Evolutionary conservation across 305 asterid species (phyloP).

Genomic region (Rubia tinctorum): DNA sequence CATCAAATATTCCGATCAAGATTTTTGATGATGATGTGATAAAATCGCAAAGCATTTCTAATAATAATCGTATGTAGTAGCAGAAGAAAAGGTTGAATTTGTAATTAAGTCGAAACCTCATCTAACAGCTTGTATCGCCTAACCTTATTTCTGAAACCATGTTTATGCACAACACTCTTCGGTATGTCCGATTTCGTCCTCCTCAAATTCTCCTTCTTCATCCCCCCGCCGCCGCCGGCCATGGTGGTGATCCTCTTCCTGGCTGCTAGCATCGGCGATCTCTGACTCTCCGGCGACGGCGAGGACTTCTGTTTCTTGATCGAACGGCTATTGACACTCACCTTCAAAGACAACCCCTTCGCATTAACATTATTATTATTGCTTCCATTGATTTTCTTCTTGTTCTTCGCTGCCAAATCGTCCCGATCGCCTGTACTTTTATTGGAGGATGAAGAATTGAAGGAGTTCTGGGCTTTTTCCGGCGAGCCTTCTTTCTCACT

Average conservation of each 20-base stretch:
- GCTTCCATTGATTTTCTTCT: conserved; percentile 26
- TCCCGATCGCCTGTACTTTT: conserved; percentile 23
- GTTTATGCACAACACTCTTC: conserved; percentile 33
- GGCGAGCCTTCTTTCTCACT: conserved; percentile 27
- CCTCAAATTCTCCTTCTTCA: conserved; percentile 26
- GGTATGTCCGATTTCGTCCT: conserved; percentile 48
- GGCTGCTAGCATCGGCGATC: conserved; percentile 27
- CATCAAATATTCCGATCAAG: neutral
- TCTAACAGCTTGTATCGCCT: conserved; percentile 71
- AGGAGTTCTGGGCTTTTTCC: conserved; percentile 22
- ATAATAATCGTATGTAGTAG: neutral
- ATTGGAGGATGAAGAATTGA: conserved; percentile 33
- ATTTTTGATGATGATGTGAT: too few species aligned
- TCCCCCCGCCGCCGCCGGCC: neutral
- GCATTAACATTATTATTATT: neutral
- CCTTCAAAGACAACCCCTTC: conserved; percentile 10
- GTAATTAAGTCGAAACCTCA: conserved; percentile 47
- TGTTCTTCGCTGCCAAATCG: conserved; percentile 20
- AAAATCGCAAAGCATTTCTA: too few species aligned
- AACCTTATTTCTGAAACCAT: conserved; percentile 49
- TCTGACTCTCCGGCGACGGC: conserved; percentile 18
- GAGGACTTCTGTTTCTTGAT: conserved; percentile 36
- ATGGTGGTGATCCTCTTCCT: conserved; percentile 34
- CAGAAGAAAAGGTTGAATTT: neutral
- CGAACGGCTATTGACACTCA: conserved; percentile 17